These are phyloP conservation scores for Zarea fungicola DNA, from an alignment of 2,329 filamentous ascomycete genomes.

Conservation along the genomic window DNA sequence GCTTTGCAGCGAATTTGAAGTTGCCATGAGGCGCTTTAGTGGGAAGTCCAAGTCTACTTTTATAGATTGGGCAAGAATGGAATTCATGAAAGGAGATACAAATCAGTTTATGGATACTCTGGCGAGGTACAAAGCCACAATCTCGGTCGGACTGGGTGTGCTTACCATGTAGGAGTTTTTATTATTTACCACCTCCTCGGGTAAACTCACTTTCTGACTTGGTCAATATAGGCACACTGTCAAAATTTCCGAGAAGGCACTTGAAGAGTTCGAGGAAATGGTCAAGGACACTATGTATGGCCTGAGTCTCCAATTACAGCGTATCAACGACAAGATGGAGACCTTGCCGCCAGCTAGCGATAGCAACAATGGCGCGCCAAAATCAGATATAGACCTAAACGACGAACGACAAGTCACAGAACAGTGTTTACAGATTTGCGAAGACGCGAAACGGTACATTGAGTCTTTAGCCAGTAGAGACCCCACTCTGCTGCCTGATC, in stretches of 20 bases:
- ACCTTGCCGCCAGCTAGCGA: constrained; percentile 11
- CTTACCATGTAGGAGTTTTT: constrained; percentile 29
- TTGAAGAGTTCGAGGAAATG: constrained; percentile 34
- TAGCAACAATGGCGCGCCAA: constrained; percentile 17
- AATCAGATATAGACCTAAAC: constrained; percentile 25
- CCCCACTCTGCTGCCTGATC: constrained; percentile 18
- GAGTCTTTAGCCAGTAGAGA: constrained; percentile 26
- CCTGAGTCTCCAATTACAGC: constrained; percentile 29
- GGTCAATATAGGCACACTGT: constrained; percentile 23
- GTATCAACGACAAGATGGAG: constrained; percentile 31
- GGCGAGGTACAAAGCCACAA: constrained; percentile 34
- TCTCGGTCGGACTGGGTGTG: constrained; percentile 30
- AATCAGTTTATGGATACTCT: constrained; percentile 35
- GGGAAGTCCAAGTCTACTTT: constrained; percentile 28
- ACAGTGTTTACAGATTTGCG: constrained; percentile 34
- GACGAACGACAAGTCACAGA: constrained; percentile 32
- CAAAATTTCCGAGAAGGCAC: constrained; percentile 26
- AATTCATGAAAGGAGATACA: constrained; percentile 35
- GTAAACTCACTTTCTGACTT: constrained; percentile 13
- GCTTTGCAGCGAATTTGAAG: constrained; percentile 32
- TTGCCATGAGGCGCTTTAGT: constrained; percentile 29
- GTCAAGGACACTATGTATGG: constrained; percentile 30
- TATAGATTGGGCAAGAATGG: constrained; percentile 35
- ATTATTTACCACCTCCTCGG: not conserved
- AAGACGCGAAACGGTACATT: constrained; percentile 31